phyloP scores from a whole-genome alignment of 805 yeast species.

The Cyberlindnera xylosilytica region DNA sequence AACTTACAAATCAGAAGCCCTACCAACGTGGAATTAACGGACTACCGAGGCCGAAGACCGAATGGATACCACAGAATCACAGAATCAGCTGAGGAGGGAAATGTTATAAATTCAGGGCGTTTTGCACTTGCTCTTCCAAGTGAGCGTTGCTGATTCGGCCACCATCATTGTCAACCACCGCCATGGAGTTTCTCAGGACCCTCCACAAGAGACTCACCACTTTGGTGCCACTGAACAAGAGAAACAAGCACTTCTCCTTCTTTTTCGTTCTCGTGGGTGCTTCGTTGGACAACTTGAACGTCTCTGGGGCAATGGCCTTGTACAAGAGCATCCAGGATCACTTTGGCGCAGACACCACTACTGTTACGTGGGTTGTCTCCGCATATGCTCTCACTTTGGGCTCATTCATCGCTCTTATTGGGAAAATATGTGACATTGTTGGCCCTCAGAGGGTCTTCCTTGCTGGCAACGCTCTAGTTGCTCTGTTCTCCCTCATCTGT shows the following conservation, averaged over 20 bases:
- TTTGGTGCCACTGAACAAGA: neutral
- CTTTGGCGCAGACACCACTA: slow-evolving; percentile 20
- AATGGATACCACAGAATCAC: no score
- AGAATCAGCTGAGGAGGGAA: no score
- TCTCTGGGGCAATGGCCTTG: slow-evolving; percentile 8
- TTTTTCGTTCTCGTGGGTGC: slow-evolving; percentile 1
- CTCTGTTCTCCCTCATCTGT: slow-evolving; percentile 31
- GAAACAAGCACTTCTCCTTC: slow-evolving; percentile 3
- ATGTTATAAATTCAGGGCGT: no score
- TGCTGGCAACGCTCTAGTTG: slow-evolving; percentile 22
- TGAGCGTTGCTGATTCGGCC: no score
- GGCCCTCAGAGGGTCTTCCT: slow-evolving; percentile 33
- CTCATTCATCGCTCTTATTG: slow-evolving; percentile 39
- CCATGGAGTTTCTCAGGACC: no score
- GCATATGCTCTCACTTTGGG: slow-evolving; percentile 43
- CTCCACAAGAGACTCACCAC: neutral
- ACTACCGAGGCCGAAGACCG: no score
- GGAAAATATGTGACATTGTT: slow-evolving; percentile 38
- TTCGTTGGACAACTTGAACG: slow-evolving; percentile 11
- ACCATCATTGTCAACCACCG: no score
- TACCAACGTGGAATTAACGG: no score
- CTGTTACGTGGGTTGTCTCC: slow-evolving; percentile 39
- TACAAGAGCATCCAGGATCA: neutral
- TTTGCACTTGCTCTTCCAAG: no score
- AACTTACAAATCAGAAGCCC: no score